Conservation (phyloP, 306 rosid species). For the Rosa persica region DNA sequence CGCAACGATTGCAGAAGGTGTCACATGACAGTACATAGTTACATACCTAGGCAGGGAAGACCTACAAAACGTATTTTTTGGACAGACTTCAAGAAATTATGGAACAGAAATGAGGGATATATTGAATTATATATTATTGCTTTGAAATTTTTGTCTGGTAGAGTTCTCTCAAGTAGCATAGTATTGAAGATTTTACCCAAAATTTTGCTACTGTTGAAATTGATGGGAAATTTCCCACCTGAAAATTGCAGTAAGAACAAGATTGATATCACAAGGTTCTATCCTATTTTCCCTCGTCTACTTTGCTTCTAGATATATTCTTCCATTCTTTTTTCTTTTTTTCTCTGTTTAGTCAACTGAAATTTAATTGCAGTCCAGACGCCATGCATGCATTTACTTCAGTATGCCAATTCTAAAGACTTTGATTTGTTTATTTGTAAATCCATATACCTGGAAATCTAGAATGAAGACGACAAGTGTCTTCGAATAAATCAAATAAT, state of each 20-base stretch:
- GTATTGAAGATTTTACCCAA: too few relatives aligned
- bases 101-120: neutral
- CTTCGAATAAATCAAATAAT: neutral
- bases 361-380: neutral
- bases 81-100: neutral
- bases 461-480: neutral
- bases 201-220: neutral
- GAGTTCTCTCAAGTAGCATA: neutral
- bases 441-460: neutral
- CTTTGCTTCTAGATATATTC: neutral
- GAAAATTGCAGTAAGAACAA: neutral
- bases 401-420: neutral
- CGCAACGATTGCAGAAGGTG: too few relatives aligned
- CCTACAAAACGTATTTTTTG: neutral
- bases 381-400: neutral
- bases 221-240: constrained; percentile 5
- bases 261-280: neutral
- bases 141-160: neutral
- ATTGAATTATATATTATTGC: neutral
- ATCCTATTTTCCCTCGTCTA: neutral
- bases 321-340: neutral
- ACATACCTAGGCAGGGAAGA: neutral
- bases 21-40: too few relatives aligned
- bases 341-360: neutral
- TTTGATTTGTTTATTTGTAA: neutral